Evolutionary conservation across 2,329 filamentous ascomycete genomes (phyloP).

Genomic region (Pseudogymnoascus sp.): DNA sequence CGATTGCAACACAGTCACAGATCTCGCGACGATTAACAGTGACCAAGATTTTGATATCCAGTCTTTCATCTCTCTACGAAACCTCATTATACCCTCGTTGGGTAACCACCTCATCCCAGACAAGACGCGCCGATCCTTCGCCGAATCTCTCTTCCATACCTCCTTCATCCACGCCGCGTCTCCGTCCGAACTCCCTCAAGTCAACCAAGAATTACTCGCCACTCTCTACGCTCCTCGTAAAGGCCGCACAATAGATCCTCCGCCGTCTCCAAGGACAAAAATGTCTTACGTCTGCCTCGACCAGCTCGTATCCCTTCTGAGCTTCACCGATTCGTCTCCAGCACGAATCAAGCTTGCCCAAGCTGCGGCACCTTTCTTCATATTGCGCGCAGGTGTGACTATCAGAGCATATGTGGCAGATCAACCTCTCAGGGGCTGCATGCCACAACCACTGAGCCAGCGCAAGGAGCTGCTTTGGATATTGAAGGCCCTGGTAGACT

Average conservation of each 20-base stretch:
- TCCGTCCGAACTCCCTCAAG: constrained; percentile 48
- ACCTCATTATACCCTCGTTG: constrained; percentile 68
- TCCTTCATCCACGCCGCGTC: constrained; percentile 70
- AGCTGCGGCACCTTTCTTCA: constrained; percentile 72
- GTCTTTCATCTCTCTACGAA: constrained; percentile 63
- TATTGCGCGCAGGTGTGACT: constrained; percentile 73
- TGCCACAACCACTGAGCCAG: constrained; percentile 81
- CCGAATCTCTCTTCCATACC: constrained; percentile 69
- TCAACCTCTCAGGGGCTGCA: constrained; percentile 79
- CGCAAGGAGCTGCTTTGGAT: constrained; percentile 71
- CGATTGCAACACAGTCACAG: constrained; percentile 43
- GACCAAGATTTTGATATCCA: constrained; percentile 80
- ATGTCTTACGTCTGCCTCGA: constrained; percentile 79
- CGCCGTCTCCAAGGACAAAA: constrained; percentile 56
- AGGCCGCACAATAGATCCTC: constrained; percentile 65
- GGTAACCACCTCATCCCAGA: constrained; percentile 62
- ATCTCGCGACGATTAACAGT: constrained; percentile 30
- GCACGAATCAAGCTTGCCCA: constrained; percentile 51
- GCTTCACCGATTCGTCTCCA: constrained; percentile 40
- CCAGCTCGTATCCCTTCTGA: constrained; percentile 67
- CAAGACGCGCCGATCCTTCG: constrained; percentile 61
- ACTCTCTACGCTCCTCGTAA: constrained; percentile 58
- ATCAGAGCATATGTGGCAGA: constrained; percentile 85
- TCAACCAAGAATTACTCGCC: constrained; percentile 48
- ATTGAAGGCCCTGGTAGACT: constrained; percentile 56